Percentiles rank a stretch among this genome's conserved stretches.
Conservation (phyloP, 306 rosid genomes). For the Crotalaria pallida region DNA sequence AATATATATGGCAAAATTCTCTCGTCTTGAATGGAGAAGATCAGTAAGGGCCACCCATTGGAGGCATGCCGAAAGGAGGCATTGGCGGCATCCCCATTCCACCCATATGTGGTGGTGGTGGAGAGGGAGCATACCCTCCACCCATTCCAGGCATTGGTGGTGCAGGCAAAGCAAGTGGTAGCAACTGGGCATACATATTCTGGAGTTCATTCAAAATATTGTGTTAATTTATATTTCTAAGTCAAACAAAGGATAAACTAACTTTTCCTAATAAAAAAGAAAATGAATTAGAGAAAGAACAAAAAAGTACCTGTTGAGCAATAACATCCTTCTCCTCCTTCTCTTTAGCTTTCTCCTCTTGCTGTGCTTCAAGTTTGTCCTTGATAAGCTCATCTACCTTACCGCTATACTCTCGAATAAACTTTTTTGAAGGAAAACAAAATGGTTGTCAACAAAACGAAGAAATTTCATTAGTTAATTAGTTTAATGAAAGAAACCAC, state of each 20-base stretch:
- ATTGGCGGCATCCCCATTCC: slow-evolving; percentile 83
- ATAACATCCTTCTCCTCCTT: slow-evolving; percentile 65
- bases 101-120: slow-evolving; percentile 57
- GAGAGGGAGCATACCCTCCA: slow-evolving; percentile 37
- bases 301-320: slow-evolving; percentile 57
- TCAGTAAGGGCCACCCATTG: slow-evolving; percentile 55
- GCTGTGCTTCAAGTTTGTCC: slow-evolving; percentile 60
- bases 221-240: neutral
- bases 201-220: slow-evolving; percentile 33
- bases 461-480: neutral
- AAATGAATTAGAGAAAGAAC: neutral
- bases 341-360: slow-evolving; percentile 54
- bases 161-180: slow-evolving; percentile 82
- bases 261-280: too few species aligned
- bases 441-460: neutral
- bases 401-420: slow-evolving; percentile 66
- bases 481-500: neutral
- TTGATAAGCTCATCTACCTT: slow-evolving; percentile 77
- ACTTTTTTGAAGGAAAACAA: slow-evolving; percentile 20
- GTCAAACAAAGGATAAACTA: neutral
- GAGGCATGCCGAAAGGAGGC: slow-evolving; percentile 90
- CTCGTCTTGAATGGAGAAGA: neutral
- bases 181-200: slow-evolving; percentile 86
- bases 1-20: neutral
- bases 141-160: slow-evolving; percentile 77